Conservation (phyloP, 306 rosid genomes). For the Prunus dulcis region DNA sequence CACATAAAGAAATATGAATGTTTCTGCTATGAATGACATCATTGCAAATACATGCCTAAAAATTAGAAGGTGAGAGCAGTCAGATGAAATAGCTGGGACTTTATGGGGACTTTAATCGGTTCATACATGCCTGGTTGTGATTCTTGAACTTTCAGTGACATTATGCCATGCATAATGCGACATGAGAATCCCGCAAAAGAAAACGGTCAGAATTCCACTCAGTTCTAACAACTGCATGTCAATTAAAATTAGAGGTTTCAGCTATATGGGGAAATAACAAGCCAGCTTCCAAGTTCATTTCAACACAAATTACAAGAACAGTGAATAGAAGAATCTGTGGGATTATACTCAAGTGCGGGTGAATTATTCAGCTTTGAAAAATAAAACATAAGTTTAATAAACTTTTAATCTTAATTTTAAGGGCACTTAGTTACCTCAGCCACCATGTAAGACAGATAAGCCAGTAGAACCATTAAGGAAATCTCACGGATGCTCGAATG, state of each 20-base stretch:
- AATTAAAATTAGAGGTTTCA: background rate
- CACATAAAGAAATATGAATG: constrained; percentile 86
- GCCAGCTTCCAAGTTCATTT: background rate
- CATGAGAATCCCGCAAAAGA: constrained; percentile 91
- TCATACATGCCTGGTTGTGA: constrained; percentile 64
- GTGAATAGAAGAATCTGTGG: background rate
- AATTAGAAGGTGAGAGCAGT: background rate
- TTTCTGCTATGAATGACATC: constrained; percentile 85
- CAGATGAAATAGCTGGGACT: background rate
- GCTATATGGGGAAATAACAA: background rate
- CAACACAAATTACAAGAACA: background rate
- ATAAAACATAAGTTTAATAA: background rate
- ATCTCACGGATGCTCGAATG: constrained; percentile 87
- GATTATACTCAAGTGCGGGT: too few relatives aligned
- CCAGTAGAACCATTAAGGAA: constrained; percentile 76
- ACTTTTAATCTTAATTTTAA: background rate
- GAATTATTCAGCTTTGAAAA: background rate
- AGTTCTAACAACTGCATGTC: constrained; percentile 60
- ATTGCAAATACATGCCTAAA: constrained; percentile 78
- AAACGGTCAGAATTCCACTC: constrained; percentile 95
- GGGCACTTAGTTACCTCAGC: constrained; percentile 61
- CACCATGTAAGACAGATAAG: constrained; percentile 88
- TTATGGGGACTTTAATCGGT: background rate
- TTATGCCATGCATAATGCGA: constrained; percentile 91
- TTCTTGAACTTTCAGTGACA: constrained; percentile 65